Evolutionary conservation across 352 stramenopile genomes (phyloP), one percentile per base, ranked within the genome.

Genomic region (Globisporangium cederbergense): DNA sequence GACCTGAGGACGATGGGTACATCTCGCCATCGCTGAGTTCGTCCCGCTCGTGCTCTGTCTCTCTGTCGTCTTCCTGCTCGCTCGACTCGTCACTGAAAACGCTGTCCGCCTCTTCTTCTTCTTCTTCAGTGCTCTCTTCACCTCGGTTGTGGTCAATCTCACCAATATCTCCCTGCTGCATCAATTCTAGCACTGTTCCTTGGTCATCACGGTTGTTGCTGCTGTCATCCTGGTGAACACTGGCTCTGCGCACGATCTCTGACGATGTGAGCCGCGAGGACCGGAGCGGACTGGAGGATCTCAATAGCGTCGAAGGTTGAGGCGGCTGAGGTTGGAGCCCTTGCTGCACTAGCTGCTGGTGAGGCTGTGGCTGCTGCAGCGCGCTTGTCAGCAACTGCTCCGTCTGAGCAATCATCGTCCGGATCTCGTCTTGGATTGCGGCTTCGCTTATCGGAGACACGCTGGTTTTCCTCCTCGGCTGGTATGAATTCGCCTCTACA

Each of bases 21-120:
- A 66, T 60, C 22, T 68, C 62, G 47, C 62, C 62, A 38, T 68
- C 56, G n/a, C 55, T 63, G 16, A 68, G 62, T n/a, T 63, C 62
- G 13, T 57, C 45, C 16, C 22, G n/a, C 5, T 55, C 45, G 7
- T 50, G 40, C 54, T 25, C 8, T 43, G 16, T 16, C 3, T 43
- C 51, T 11, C 16, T 32, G n/a, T 32, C 52, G 9, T 58, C 18
- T 4, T 20, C 25, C 25, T 28, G 25, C 25, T 28, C 32, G 25
- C 55, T 49, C 40, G 22, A 61, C n/a, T 42, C 52, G 40, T 61
- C 55, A 42, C 38, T 42, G 22, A 40, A 61, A 18, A 32, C 6
- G 38, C 40, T 61, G 20, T 46, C 32, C 10, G 28, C 28, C 7
- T 46, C 53, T 28, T 51, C 55, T 38, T 46, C 34, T 14, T 57